Conservation (phyloP, 768 basidiomycete genomes). For the Kwoniella europaea region DNA sequence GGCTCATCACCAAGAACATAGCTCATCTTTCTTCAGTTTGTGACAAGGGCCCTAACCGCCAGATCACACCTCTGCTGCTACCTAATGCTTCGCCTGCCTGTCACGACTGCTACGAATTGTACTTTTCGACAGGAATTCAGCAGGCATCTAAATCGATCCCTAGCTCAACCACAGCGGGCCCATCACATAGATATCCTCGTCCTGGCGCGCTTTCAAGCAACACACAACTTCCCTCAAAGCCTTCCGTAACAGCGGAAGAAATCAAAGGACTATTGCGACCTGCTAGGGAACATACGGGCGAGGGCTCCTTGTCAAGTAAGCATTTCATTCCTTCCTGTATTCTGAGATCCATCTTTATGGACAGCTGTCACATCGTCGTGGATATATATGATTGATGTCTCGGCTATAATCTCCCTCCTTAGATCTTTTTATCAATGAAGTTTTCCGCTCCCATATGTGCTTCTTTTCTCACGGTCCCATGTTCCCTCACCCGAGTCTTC, state of each 20-base stretch:
- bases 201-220: conserved; percentile 5
- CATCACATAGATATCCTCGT: conserved; percentile 8
- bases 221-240: neutral
- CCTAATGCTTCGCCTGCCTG: conserved; percentile 7
- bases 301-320: no score
- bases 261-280: conserved; percentile 1
- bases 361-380: no score
- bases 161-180: neutral
- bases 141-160: neutral
- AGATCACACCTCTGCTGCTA: neutral
- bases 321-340: no score
- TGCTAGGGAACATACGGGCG: neutral
- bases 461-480: no score
- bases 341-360: no score
- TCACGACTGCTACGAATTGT: conserved; percentile 7
- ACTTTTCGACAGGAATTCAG: neutral
- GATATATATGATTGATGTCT: no score
- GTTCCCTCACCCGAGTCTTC: no score
- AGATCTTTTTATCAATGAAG: no score
- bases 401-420: no score
- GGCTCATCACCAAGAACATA: no score
- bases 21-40: conserved; percentile 8
- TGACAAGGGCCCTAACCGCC: neutral
- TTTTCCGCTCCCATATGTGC: no score
- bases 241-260: neutral